Base-by-base conservation (phyloP, 2,329 filamentous ascomycete genomes). In the Lachnellula subtilissima region DNA sequence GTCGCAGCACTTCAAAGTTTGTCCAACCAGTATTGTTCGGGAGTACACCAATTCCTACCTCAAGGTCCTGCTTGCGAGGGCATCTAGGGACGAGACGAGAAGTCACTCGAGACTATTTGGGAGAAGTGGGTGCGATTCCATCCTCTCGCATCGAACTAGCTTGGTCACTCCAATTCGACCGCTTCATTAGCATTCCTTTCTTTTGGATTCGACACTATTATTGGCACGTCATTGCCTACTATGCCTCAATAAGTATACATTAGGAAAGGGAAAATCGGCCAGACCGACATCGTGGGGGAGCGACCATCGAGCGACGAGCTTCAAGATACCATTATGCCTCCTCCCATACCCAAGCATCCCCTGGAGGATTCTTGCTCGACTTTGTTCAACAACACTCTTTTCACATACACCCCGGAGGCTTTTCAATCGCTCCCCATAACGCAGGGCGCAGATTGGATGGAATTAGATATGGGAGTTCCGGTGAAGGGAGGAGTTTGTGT, bases 401-500 rank as follows among this genome's bases (percentile, higher is more conserved):
- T 95, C 75, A 85, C 88, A 47, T 96, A 90, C 71, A 89, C 90
- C 5, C 74, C 84, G 8, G 74, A 82, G 48, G 88, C 84, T 28
- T 92, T 97, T 65, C 83, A 91, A 70, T 87, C 88, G 8, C 73
- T 97, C 61, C 73, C 78, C 12, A 74, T 97, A 61, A 74, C 81
- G 60, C 73, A 84, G 62, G 88, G 88, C 50, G 88, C 84, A 49
- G 73, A 83, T 73, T 97, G 93, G 93, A 75, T 80, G 61, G 70
- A 78, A 62, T 71, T 94, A 63, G 67, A 78, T 0, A 80, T 79
- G 69, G 90, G 89, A 49, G 79, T 86, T 58, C 76, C 84, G 17
- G 88, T 96, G 22, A 84, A 82, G 1, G 89, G 88, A 47, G 89
- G 82, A 42, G 83, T 84, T 6, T 97, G 93, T 72, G 87, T 96